Base-by-base conservation (phyloP, 805 yeast genomes). In the Hemisphaericaspora nanyangensis region DNA sequence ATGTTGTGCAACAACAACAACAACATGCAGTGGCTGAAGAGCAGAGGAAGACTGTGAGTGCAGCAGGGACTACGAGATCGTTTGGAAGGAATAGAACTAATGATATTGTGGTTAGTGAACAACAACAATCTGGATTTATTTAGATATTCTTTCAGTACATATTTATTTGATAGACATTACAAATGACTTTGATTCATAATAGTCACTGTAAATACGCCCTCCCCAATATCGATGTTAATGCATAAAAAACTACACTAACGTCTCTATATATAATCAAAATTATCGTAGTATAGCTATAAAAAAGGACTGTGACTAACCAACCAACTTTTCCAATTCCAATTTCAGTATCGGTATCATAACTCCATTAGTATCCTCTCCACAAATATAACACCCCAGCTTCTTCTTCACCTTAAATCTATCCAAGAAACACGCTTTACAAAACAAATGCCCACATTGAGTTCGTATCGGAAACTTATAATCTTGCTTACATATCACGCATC, bases 361-460 rank as follows among this genome's bases (percentile, higher is more conserved):
- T 0, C 89, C 88, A 22, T 75, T 64, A 0, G 89, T 82, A 29
- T 80, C 79, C 31, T 65, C 57, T 4, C 72, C 74, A 54, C 93
- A 85, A 3, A 80, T 68, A 29, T 61, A 60, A 52, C 93, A 85
- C 4, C 55, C 63, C n/a, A 48, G 34, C 28, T 71, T 61, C 34
- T 56, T 63, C 29, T 52, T 50, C 38, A 52, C 61, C 44, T 72
- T 70, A 45, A 63, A 68, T 33, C 78, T 54, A 2, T 54, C 50
- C 47, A 80, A 51, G 53, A 80, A 82, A 52, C 93, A 85, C 3
- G 40, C 41, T 44, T 76, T 76, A 51, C 93, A 85, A 51, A 75
- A 85, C 37, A 75, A 63, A 55, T 85, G 93, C 5, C 65, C 65
- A 55, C 93, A 85, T 10, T 51, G 54, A 0, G 89, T 79, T 39